A percentile compares a stretch with the other conserved stretches of the same genome.
Conservation (phyloP, 805 yeast species). For the Metschnikowia sp. region DNA sequence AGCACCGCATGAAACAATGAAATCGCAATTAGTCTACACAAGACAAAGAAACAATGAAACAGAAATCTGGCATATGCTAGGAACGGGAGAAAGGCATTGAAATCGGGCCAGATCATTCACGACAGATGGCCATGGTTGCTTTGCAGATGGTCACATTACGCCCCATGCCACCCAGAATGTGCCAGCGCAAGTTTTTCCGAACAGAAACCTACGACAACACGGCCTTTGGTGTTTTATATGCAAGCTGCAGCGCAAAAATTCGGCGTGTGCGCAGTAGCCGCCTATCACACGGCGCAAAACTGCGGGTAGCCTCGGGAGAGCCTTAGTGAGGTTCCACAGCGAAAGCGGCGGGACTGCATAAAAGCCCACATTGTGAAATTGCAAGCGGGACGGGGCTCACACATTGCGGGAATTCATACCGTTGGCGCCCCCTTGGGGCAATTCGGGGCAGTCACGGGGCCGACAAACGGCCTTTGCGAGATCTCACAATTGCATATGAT, state of each 20-base stretch:
- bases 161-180: background rate
- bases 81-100: background rate
- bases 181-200: background rate
- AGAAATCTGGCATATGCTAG: background rate
- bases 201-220: background rate
- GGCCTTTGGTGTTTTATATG: background rate
- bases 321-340: no score
- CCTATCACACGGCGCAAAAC: no score
- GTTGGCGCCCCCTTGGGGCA: no score
- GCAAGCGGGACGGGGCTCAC: background rate
- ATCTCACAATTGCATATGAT: no score
- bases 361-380: background rate
- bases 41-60: background rate
- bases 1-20: background rate
- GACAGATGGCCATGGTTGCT: background rate
- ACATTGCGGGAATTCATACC: no score
- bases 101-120: background rate
- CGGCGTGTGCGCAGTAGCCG: background rate
- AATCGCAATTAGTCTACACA: background rate
- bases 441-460: no score
- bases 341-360: no score
- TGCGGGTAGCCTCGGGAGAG: background rate
- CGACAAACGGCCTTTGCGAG: no score
- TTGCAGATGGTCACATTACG: no score
- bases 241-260: background rate